These are phyloP conservation scores for Penicillium egyptiacum DNA, from an alignment of 495 filamentous ascomycete species.

Conservation along the genomic window DNA sequence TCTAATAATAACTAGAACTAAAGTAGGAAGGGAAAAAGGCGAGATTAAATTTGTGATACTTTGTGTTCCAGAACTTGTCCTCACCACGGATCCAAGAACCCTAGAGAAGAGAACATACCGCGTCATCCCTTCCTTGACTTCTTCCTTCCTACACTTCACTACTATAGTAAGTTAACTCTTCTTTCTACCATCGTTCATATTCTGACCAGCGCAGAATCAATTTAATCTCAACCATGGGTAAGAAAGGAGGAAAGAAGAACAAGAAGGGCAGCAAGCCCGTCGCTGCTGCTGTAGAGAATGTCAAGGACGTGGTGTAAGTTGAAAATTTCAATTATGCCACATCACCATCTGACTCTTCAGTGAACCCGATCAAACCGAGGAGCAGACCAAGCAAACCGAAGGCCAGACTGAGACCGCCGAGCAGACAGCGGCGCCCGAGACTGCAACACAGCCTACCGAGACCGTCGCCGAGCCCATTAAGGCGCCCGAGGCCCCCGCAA, in stretches of 20 bases:
- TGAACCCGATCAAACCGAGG: constrained; percentile 40
- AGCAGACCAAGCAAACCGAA: constrained; percentile 38
- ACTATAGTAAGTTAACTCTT: constrained; percentile 9
- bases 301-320: constrained; percentile 47
- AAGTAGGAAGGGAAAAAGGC: not conserved
- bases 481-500: constrained; percentile 22
- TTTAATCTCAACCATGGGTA: constrained; percentile 35
- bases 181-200: not conserved
- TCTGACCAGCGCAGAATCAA: constrained; percentile 18
- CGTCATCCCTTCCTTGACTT: constrained; percentile 32
- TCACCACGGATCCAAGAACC: constrained; percentile 4
- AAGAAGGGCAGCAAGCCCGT: constrained; percentile 39
- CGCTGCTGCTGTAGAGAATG: constrained; percentile 20
- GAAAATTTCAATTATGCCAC: constrained; percentile 8
- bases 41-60: constrained; percentile 2
- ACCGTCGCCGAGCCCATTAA: constrained; percentile 24
- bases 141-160: constrained; percentile 18
- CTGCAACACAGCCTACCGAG: constrained; percentile 25
- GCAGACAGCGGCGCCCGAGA: constrained; percentile 12
- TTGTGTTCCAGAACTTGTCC: constrained; percentile 10
- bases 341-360: constrained; percentile 18
- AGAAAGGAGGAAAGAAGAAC: constrained; percentile 48
- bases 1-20: not conserved
- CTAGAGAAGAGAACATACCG: constrained; percentile 25
- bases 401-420: constrained; percentile 26